Evolutionary conservation across 192 early-diverging fungal genomes (phyloP), one percentile per base, ranked within the genome.

Genomic region (Cetraspora pellucida): DNA sequence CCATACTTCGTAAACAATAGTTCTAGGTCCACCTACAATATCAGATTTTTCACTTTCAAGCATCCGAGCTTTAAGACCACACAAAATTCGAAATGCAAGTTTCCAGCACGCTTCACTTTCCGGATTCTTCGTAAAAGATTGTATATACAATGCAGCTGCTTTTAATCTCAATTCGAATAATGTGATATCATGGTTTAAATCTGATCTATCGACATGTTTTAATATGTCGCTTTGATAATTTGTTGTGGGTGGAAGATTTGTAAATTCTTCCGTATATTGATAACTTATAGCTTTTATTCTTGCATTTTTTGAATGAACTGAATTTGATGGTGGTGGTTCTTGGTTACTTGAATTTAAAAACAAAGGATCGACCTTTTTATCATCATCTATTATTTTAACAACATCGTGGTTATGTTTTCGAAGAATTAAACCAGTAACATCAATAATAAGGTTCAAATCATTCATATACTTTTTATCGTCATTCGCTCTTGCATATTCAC

Each of bases 21-120:
- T 6, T 43, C 71, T 73, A 10, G 71, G 52, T 37, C 71, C 71
- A n/a, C 71, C 71, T 3, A 58, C 16, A 5, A 37, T 37, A 23
- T 17, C 10, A 16, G 6, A 19, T 27, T 28, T 37, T 43, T 73
- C 71, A 31, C 11, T 11, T 10, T 73, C 71, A 23, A 73, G 13
- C 54, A 73, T 59, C 14, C 10, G 31, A 25, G 73, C 44, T 64
- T 76, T 76, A 16, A 76, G 50, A 19, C 66, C 66, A 30, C 74
- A 76, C 30, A 76, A 43, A 0, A 17, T 57, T 13, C 74, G 45
- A 44, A 76, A 66, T 21, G 74, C 74, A 6, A 76, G 23, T 19
- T 11, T 54, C 74, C 74, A 76, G 11, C 63, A 65, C 37, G 25
- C 19, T 25, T 50, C 14, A 43, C n/a, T 9, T 28, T 43, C 46